A percentile compares a stretch with the other conserved stretches of the same genome.
These are phyloP conservation scores for Kuraishia capsulata DNA, from an alignment of 805 yeast species.

Conservation along the genomic window DNA sequence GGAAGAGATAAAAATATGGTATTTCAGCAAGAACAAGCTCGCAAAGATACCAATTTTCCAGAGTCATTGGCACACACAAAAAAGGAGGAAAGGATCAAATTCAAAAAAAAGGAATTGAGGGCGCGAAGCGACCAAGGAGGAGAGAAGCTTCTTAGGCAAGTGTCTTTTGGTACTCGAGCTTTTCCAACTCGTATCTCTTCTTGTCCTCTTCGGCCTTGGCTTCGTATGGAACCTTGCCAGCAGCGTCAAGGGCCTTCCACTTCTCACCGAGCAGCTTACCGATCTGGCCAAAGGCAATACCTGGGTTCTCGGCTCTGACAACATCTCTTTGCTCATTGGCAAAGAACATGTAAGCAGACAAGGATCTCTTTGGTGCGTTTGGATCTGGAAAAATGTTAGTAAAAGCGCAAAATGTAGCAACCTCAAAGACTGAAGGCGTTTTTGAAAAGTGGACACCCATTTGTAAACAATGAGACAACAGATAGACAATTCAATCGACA, in stretches of 20 bases:
- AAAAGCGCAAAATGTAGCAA: too few relatives aligned
- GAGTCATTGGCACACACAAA: too few relatives aligned
- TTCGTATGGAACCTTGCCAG: constrained; percentile 85
- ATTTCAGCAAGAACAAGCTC: too few relatives aligned
- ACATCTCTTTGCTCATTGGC: constrained; percentile 96
- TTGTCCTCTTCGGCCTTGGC: constrained; percentile 91
- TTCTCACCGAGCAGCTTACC: constrained; percentile 92
- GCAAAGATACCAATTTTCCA: too few relatives aligned
- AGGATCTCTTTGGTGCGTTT: constrained; percentile 98
- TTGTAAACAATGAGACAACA: not conserved
- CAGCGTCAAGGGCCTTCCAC: constrained; percentile 86
- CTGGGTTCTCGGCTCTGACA: constrained; percentile 94
- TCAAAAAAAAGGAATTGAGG: too few relatives aligned
- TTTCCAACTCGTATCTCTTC: constrained; percentile 94
- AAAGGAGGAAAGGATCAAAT: too few relatives aligned
- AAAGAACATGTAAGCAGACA: constrained; percentile 98
- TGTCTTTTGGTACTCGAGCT: constrained; percentile 63
- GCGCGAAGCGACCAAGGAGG: too few relatives aligned
- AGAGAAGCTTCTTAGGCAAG: too few relatives aligned
- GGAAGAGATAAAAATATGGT: not conserved
- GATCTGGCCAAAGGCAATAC: constrained; percentile 89
- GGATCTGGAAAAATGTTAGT: too few relatives aligned
- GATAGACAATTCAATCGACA: not conserved
- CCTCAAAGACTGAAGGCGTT: constrained; percentile 1
- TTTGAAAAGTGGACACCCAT: not conserved